Conservation (phyloP, 106 monocot genomes). For the Dactylorhiza incarnata region DNA sequence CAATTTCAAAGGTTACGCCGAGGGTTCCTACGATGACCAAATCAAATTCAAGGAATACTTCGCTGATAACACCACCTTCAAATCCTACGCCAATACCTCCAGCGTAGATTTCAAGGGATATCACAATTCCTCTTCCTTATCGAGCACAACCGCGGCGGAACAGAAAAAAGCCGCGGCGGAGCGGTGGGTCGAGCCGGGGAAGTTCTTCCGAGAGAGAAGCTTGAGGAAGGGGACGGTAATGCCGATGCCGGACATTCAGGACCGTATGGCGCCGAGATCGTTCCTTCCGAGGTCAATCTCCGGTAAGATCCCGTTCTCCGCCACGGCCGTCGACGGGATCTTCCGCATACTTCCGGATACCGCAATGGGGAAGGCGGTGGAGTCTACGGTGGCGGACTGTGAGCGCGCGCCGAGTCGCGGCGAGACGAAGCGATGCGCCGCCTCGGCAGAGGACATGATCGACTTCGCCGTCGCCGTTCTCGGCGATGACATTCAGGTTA, state of each 20-base stretch:
- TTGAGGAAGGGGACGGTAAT: constrained; percentile 45
- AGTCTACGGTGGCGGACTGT: constrained; percentile 55
- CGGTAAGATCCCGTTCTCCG: constrained; percentile 43
- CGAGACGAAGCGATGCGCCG: constrained; percentile 76
- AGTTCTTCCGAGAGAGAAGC: constrained; percentile 73
- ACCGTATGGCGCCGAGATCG: constrained; percentile 55
- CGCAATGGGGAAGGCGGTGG: constrained; percentile 50
- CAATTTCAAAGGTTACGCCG: constrained; percentile 59
- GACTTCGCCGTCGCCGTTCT: constrained; percentile 68
- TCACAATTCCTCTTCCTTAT: constrained; percentile 26
- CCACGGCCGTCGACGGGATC: constrained; percentile 19
- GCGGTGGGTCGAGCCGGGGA: constrained; percentile 75
- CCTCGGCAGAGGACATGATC: constrained; percentile 70
- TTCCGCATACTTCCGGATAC: constrained; percentile 41
- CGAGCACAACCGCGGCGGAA: background rate
- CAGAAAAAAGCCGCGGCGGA: constrained; percentile 8
- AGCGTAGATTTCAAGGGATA: constrained; percentile 31
- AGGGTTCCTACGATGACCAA: constrained; percentile 26
- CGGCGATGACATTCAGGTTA: constrained; percentile 48
- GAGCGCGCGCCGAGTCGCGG: constrained; percentile 67
- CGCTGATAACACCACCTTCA: constrained; percentile 50
- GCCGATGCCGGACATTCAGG: constrained; percentile 77
- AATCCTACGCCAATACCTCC: constrained; percentile 39
- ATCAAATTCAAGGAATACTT: constrained; percentile 61
- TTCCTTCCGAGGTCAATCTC: constrained; percentile 67